phyloP scores from a whole-genome alignment of 1,139 yeast genomes.

The Suhomyces wounanorum region DNA sequence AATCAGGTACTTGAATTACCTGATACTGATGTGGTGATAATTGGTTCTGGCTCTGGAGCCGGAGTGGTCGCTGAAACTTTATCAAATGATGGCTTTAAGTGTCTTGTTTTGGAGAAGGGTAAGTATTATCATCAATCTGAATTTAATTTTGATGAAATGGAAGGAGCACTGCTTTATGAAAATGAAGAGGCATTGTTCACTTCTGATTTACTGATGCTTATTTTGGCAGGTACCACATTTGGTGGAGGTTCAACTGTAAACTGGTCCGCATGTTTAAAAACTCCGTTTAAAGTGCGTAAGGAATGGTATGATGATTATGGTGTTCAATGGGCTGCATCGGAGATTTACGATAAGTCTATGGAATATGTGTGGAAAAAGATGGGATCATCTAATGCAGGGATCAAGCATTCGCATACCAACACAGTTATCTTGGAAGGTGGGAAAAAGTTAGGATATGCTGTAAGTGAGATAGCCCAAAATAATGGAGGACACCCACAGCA shows the following conservation, averaged over 20 bases:
- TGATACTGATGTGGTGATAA: slow-evolving; percentile 47
- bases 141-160: slow-evolving; percentile 38
- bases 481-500: slow-evolving; percentile 50
- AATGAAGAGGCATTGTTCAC: slow-evolving; percentile 37
- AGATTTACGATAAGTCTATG: slow-evolving; percentile 47
- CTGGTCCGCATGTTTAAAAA: slow-evolving; percentile 60
- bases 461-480: slow-evolving; percentile 49
- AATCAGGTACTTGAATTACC: slow-evolving; percentile 39
- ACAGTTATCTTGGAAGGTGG: slow-evolving; percentile 49
- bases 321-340: slow-evolving; percentile 50
- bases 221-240: slow-evolving; percentile 57
- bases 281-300: slow-evolving; percentile 55
- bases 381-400: slow-evolving; percentile 46
- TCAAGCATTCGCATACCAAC: slow-evolving; percentile 54
- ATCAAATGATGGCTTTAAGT: slow-evolving; percentile 44
- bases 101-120: slow-evolving; percentile 58
- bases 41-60: slow-evolving; percentile 63
- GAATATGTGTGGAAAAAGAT: slow-evolving; percentile 53
- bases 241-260: slow-evolving; percentile 66
- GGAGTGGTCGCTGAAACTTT: slow-evolving; percentile 59
- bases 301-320: slow-evolving; percentile 57
- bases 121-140: slow-evolving; percentile 43
- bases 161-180: slow-evolving; percentile 47
- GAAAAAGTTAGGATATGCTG: slow-evolving; percentile 47
- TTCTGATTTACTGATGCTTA: slow-evolving; percentile 36